Base-by-base conservation (phyloP, 768 basidiomycete species). In the Pseudohyphozyma bogoriensis region DNA sequence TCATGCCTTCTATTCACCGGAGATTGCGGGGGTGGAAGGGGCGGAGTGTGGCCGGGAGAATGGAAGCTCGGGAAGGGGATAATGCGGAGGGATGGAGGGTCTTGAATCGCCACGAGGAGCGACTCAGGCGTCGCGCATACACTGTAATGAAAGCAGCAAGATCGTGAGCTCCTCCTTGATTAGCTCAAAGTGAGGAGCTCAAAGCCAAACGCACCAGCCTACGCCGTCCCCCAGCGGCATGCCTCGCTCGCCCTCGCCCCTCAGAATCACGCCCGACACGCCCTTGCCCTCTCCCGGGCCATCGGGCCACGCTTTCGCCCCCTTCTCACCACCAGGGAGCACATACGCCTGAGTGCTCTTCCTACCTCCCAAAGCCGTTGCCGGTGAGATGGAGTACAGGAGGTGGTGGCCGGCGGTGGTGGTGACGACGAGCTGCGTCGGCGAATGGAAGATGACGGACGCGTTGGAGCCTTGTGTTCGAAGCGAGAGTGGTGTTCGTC, bases 221-320 rank as follows among this genome's bases (percentile, higher is more conserved):
- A 67, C 36, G 2, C 66, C 66, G 7, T 67, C 66, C 1, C 66
- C 66, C 1, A 63, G 35, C 9, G 51, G 51, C 40, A 67, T 60
- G 6, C 49, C 50, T 6, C 62, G 42, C 46, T 60, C 62, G 3
- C 59, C 66, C 3, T 58, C 62, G 0, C 42, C 55, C 13, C 31
- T 22, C 31, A 67, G 10, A 1, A 53, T 36, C 29, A 63, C 47
- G 0, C 66, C 66, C 6, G 58, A 39, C 2, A 63, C 35, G 7
- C 58, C 62, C 1, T 39, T 10, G 0, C 66, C 66, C 26, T 67
- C 66, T 6, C 66, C 66, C 9, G 56, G 53, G 0, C 66, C 66
- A 1, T 39, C 22, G 2, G 65, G 65, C 62, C 65, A 67, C 1
- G 39, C 33, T 31, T 58, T 42, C 8, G 13, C 29, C 1, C 55